These are phyloP conservation scores for Nannochloris sp. DNA, from an alignment of 139 green algal genomes.

Conservation along the genomic window DNA sequence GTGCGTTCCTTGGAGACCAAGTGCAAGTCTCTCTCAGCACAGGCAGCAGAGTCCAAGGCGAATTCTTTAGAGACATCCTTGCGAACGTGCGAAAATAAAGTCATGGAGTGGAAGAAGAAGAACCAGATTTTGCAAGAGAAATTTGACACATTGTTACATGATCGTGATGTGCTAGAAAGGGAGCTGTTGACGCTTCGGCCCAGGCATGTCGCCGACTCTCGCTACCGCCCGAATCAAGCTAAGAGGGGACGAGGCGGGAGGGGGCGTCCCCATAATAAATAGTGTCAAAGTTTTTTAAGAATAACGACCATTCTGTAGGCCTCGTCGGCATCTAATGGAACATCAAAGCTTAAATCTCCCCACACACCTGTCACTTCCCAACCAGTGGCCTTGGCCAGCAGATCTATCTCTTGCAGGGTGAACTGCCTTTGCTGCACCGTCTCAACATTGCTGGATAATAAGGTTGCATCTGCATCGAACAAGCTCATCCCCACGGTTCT, in stretches of 20 bases:
- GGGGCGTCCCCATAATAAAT: neutral
- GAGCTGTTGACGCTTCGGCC: too few relatives aligned
- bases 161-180: neutral
- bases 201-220: too few relatives aligned
- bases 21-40: neutral
- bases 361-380: conserved; percentile 14
- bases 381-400: conserved; percentile 13
- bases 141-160: neutral
- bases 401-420: conserved; percentile 22
- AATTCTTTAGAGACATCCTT: neutral
- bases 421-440: conserved; percentile 20
- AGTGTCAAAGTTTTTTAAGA: neutral
- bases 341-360: conserved; percentile 16
- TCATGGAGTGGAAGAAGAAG: conserved; percentile 4
- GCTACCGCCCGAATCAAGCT: too few relatives aligned
- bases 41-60: conserved; percentile 1
- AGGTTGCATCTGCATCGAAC: conserved; percentile 9
- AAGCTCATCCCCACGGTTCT: conserved; percentile 24
- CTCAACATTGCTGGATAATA: conserved; percentile 16
- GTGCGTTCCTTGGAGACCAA: conserved; percentile 3
- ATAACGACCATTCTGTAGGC: conserved; percentile 20
- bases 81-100: neutral
- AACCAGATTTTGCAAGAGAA: conserved; percentile 4
- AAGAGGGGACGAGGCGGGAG: too few relatives aligned
- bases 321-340: conserved; percentile 17